These are phyloP conservation scores for Trichoderma sp. DNA, from an alignment of 2,329 filamentous ascomycete genomes.

Conservation along the genomic window DNA sequence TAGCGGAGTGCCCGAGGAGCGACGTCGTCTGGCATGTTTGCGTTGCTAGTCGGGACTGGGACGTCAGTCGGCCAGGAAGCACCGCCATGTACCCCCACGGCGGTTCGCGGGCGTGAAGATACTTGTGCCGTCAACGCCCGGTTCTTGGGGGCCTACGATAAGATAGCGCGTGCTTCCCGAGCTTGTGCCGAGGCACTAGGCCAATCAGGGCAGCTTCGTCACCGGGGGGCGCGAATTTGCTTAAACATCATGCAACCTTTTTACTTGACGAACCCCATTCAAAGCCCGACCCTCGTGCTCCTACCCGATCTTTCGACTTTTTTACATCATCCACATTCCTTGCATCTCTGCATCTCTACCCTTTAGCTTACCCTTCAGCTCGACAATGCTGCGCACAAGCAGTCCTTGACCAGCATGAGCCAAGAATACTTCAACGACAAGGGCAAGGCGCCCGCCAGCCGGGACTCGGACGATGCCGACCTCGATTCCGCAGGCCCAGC, in stretches of 20 bases:
- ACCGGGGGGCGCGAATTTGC: constrained; percentile 19
- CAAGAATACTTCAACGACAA: constrained; percentile 57
- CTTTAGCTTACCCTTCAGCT: background rate
- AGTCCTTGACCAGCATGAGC: constrained; percentile 49
- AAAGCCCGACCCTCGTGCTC: constrained; percentile 24
- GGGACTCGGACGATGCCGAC: constrained; percentile 26
- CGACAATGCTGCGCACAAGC: constrained; percentile 36
- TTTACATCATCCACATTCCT: constrained; percentile 16
- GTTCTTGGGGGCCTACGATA: constrained; percentile 15
- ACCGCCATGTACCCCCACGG: background rate
- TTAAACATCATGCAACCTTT: constrained; percentile 30
- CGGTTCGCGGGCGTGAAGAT: background rate
- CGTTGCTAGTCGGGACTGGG: background rate
- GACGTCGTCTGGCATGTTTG: constrained; percentile 13
- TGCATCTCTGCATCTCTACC: background rate
- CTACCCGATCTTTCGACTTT: constrained; percentile 22
- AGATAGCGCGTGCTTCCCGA: constrained; percentile 26
- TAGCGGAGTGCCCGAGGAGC: constrained; percentile 16
- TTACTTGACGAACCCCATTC: constrained; percentile 13
- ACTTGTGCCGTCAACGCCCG: background rate
- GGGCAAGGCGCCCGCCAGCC: constrained; percentile 45
- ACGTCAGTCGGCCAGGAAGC: constrained; percentile 5
- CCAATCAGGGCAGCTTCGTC: constrained; percentile 31
- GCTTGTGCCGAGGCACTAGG: constrained; percentile 22
- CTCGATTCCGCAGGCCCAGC: constrained; percentile 26